Conservation (phyloP, 371 early-diverging fungal species). For the Dipsacomyces acuminosporus region DNA sequence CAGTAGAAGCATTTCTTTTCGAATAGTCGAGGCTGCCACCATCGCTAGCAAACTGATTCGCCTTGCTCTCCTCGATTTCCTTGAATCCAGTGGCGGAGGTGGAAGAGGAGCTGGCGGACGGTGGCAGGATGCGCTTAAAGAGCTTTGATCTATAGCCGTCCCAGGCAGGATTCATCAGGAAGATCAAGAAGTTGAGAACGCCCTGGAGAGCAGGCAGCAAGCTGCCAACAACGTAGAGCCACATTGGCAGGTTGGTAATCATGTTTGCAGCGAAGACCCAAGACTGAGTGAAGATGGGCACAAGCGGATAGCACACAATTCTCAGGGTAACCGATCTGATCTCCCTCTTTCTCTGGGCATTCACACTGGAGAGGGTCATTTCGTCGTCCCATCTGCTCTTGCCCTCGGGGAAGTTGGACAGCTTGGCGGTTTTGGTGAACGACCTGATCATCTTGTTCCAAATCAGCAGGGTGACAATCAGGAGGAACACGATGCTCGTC, state of each 20-base stretch:
- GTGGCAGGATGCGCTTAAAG: not conserved
- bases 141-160: conserved; percentile 1
- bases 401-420: not conserved
- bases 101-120: too few species aligned
- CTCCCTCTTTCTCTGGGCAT: conserved; percentile 1
- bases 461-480: not conserved
- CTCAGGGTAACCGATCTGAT: conserved; percentile 15
- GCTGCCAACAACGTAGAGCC: conserved; percentile 35
- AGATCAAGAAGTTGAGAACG: conserved; percentile 29
- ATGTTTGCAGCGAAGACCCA: conserved; percentile 39
- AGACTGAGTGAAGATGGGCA: conserved; percentile 32
- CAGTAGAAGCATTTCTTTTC: not conserved
- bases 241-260: conserved; percentile 22
- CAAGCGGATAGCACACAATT: conserved; percentile 15
- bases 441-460: conserved; percentile 3
- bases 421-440: not conserved
- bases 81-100: too few species aligned
- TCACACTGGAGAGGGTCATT: not conserved
- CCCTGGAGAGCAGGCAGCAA: conserved; percentile 33
- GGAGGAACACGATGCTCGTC: conserved; percentile 14
- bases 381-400: not conserved
- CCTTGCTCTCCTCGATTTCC: too few species aligned
- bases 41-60: too few species aligned
- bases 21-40: too few species aligned
- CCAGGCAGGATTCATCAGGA: conserved; percentile 19